Percentiles rank a stretch among this genome's conserved stretches.
These are phyloP conservation scores for Ogataea neopini DNA, from an alignment of 805 yeast genomes.

Conservation along the genomic window DNA sequence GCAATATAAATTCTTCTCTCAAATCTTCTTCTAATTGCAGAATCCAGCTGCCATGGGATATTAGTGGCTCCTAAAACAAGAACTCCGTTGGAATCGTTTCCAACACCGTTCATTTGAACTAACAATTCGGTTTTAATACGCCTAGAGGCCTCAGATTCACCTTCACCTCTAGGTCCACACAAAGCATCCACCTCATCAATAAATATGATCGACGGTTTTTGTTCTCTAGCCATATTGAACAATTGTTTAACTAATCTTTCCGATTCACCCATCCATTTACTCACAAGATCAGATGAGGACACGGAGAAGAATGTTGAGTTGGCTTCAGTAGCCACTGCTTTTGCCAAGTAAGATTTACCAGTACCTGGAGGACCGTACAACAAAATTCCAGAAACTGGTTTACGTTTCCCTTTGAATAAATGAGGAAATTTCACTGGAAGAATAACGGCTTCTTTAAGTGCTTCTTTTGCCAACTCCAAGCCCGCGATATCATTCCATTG, in stretches of 20 bases:
- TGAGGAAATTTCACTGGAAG: conserved; percentile 96
- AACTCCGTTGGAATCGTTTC: conserved; percentile 90
- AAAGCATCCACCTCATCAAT: conserved; percentile 98
- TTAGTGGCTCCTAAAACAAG: conserved; percentile 96
- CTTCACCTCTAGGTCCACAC: conserved; percentile 98
- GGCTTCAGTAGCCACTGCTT: conserved; percentile 98
- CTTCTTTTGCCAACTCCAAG: conserved; percentile 91
- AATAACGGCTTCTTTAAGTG: conserved; percentile 95
- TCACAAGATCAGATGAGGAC: conserved; percentile 92
- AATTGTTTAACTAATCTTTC: conserved; percentile 94
- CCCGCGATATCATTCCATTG: conserved; percentile 97
- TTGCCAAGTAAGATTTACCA: conserved; percentile 94
- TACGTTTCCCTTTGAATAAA: conserved; percentile 88
- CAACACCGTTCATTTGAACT: conserved; percentile 99
- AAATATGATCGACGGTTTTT: conserved; percentile 92
- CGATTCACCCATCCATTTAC: conserved; percentile 99
- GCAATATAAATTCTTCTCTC: conserved; percentile 95
- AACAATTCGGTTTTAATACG: conserved; percentile 93
- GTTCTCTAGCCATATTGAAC: conserved; percentile 94
- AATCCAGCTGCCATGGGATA: conserved; percentile 98
- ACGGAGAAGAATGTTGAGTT: conserved; percentile 96
- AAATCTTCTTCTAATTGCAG: conserved; percentile 95
- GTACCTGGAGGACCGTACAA: conserved; percentile 96
- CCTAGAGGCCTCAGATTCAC: conserved; percentile 94
- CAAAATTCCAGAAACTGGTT: conserved; percentile 88